phyloP scores from a whole-genome alignment of 768 basidiomycete genomes.

The Auricularia auricula-judae region DNA sequence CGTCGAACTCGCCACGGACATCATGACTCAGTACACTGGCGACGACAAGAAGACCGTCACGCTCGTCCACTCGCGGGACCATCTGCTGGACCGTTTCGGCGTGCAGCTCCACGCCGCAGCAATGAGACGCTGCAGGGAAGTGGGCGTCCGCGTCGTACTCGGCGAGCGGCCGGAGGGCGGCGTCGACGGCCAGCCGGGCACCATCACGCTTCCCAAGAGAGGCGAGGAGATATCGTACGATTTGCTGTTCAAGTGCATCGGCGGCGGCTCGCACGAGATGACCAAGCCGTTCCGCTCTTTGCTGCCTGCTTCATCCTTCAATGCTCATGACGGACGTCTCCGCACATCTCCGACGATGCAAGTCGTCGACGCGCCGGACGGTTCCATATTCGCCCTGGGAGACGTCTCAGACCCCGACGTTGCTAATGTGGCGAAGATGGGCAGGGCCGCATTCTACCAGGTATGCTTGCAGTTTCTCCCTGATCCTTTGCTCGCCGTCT shows the following conservation, averaged over 20 bases:
- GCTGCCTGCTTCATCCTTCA: background rate
- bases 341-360: constrained; percentile 18
- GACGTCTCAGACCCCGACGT: constrained; percentile 57
- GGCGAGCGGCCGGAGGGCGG: constrained; percentile 32
- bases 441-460: background rate
- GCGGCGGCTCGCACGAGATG: too few species aligned
- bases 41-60: constrained; percentile 33
- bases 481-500: too few species aligned
- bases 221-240: too few species aligned
- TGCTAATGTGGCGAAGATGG: constrained; percentile 34
- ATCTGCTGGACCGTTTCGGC: constrained; percentile 45
- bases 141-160: constrained; percentile 38
- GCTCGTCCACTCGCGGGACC: constrained; percentile 45
- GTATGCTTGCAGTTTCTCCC: too few species aligned
- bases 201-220: too few species aligned
- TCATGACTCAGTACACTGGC: constrained; percentile 38
- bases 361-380: constrained; percentile 10
- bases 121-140: constrained; percentile 25
- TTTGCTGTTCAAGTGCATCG: too few species aligned
- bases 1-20: constrained; percentile 58
- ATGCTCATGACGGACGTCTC: constrained; percentile 11
- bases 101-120: constrained; percentile 36
- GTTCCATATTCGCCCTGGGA: constrained; percentile 44
- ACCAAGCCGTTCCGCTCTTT: too few species aligned
- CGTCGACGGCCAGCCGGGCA: too few species aligned